Percentiles rank a stretch among this genome's conserved stretches.
Evolutionary conservation across 1,284 basidiomycete genomes (phyloP).

Genomic region (Apiotrichum montevideense): DNA sequence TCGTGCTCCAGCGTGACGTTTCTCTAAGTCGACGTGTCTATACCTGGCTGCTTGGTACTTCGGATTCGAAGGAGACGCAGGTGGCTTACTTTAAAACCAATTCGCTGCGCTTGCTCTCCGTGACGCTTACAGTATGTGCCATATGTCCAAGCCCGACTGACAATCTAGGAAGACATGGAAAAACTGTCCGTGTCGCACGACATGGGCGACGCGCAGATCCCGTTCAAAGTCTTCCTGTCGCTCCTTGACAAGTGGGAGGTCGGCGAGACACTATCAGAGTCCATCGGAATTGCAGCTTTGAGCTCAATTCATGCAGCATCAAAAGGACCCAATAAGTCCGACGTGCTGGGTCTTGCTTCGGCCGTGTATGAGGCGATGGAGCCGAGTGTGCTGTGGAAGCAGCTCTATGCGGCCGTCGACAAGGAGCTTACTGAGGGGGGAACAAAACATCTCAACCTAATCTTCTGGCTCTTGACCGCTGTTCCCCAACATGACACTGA

Average conservation of each 20-base stretch:
- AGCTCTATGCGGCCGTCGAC: slow-evolving; percentile 52
- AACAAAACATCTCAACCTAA: slow-evolving; percentile 35
- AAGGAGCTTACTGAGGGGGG: slow-evolving; percentile 47
- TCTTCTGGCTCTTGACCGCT: slow-evolving; percentile 46
- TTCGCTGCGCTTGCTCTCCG: slow-evolving; percentile 61
- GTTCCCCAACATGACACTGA: slow-evolving; percentile 52
- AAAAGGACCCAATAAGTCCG: slow-evolving; percentile 3
- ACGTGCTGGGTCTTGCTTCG: slow-evolving; percentile 77
- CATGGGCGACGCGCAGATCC: slow-evolving; percentile 64
- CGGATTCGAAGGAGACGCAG: slow-evolving; percentile 68
- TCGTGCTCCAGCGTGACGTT: slow-evolving; percentile 85
- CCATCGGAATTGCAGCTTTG: slow-evolving; percentile 65
- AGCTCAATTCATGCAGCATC: slow-evolving; percentile 17
- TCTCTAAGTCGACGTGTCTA: slow-evolving; percentile 89
- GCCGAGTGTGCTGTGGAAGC: slow-evolving; percentile 78
- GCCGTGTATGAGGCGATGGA: slow-evolving; percentile 91
- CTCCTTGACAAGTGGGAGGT: slow-evolving; percentile 96
- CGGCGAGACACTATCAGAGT: slow-evolving; percentile 71
- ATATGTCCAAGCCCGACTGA: not conserved
- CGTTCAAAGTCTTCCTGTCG: slow-evolving; percentile 93
- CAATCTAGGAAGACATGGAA: slow-evolving; percentile 63
- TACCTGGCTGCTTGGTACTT: slow-evolving; percentile 81
- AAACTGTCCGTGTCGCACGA: slow-evolving; percentile 55
- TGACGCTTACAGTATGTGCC: slow-evolving; percentile 59
- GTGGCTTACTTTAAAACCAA: slow-evolving; percentile 63